Base-by-base conservation (phyloP, 2,329 filamentous ascomycete species). In the Lecanoromycetidae sp. region DNA sequence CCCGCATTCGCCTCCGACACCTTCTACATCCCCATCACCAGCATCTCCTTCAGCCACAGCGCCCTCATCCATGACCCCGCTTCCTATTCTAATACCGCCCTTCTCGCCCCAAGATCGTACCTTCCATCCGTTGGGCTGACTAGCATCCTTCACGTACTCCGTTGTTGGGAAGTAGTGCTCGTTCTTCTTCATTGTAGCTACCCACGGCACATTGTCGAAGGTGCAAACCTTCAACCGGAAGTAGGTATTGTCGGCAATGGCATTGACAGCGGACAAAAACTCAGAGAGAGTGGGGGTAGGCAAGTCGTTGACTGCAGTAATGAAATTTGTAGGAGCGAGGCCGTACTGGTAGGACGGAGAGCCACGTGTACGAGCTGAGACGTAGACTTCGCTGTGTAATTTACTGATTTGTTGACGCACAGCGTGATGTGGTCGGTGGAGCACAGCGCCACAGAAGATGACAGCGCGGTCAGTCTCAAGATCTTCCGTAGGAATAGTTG, bases 161-260 rank as follows among this genome's bases (percentile, higher is more conserved):
- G 79, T 74, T 51, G 79, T 81, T 2, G 78, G 77, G 66, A 81
- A 82, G 63, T 98, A 98, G 66, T 98, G 91, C 62, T 98, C 90
- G 57, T 95, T 95, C 76, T 96, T 96, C 79, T 98, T 98, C 85
- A 98, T 94, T 7, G 91, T 98, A 32, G 93, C 86, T n/a, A 98
- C 87, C 87, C 91, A 98, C 3, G 90, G 90, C 8, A 98, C 87
- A 59, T 93, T 94, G 64, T 98, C 91, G 60, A 98, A 98, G 0
- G 91, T 96, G 63, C 96, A 87, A n/a, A 91, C 87, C 63, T 90
- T 88, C 44, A 98, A 74, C 15, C 91, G 81, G 79, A 98, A 98
- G 67, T 98, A 98, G 2, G 87, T 94, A 60, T 98, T 98, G 58
- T 98, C 87, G 0, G 86, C 84, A 57, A 98, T 95, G 64, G 84